Percentiles rank a stretch among this genome's conserved stretches.
phyloP scores from a whole-genome alignment of 306 rosid species.

The Senna tora region DNA sequence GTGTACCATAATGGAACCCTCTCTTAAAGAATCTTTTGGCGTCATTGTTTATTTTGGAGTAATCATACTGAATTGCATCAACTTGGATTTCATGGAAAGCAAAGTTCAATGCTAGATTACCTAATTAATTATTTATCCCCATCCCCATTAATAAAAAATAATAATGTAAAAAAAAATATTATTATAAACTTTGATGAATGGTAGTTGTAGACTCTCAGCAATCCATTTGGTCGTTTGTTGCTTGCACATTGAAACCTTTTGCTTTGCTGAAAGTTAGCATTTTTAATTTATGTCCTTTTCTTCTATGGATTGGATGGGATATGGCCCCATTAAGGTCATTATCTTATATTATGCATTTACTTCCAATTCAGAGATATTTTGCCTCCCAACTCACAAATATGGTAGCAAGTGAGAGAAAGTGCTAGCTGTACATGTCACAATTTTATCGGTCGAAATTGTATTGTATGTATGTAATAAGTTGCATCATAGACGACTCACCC shows the following conservation, averaged over 20 bases:
- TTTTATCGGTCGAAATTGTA: too few species aligned
- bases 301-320: neutral
- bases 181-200: conserved; percentile 7
- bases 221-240: neutral
- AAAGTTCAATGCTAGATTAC: conserved; percentile 8
- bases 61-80: conserved; percentile 38
- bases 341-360: neutral
- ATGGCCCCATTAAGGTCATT: neutral
- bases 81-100: conserved; percentile 37
- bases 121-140: conserved; percentile 17
- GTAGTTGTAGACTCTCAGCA: conserved; percentile 13
- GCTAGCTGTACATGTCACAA: too few species aligned
- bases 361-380: neutral
- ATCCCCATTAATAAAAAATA: neutral
- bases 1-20: conserved; percentile 14
- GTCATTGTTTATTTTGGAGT: conserved; percentile 7
- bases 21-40: neutral
- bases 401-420: neutral
- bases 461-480: too few species aligned
- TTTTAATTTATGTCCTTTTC: neutral
- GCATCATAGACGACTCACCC: too few species aligned
- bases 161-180: conserved; percentile 9
- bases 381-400: neutral
- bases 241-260: conserved; percentile 23
- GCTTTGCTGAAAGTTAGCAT: neutral